Evolutionary conservation across 2,329 filamentous ascomycete genomes (phyloP), one percentile per base, ranked within the genome.

Genomic region (Didymella segeticola): DNA sequence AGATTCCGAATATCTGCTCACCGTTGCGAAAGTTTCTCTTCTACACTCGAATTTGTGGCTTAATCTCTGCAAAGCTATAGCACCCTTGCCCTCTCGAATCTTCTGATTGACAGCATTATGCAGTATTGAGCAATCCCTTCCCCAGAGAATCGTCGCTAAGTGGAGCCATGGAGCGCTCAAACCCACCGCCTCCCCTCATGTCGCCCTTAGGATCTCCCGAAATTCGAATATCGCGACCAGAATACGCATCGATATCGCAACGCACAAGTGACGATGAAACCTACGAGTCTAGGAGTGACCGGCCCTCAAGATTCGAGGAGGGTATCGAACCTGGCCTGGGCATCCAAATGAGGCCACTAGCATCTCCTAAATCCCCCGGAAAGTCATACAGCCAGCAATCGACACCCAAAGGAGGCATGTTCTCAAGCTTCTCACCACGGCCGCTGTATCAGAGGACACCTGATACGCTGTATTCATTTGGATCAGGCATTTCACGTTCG

Each of bases 261-360:
- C 50, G 61, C 30, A 58, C 53, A 8, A 67, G 62, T 48, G 41
- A 46, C n/a, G 52, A 64, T 53, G 60, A 61, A 6, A 57, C 47
- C n/a, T 33, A 39, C 33, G 41, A 61, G 1, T 27, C 39, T 3
- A 58, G 47, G 15, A 45, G 34, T 46, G 48, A 62, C 10, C 57
- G 52, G 31, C 52, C 51, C n/a, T 56, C 64, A 2, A 60, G 56
- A 36, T 67, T 61, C 37, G 51, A 58, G 31, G 58, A 65, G 34
- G 33, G 50, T 17, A 42, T 62, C 9, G 63, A 63, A 15, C 55
- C 62, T 8, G 67, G 67, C n/a, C 50, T 68, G 12, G 64, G 66
- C 2, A 70, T 72, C 15, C 63, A 64, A 17, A 68, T 72, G 66
- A 53, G 51, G 25, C 53, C 63, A 10, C 56, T 67, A 27, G 34